These are phyloP conservation scores for Lepidium africanum DNA, from an alignment of 345 rosid genomes.

Conservation along the genomic window DNA sequence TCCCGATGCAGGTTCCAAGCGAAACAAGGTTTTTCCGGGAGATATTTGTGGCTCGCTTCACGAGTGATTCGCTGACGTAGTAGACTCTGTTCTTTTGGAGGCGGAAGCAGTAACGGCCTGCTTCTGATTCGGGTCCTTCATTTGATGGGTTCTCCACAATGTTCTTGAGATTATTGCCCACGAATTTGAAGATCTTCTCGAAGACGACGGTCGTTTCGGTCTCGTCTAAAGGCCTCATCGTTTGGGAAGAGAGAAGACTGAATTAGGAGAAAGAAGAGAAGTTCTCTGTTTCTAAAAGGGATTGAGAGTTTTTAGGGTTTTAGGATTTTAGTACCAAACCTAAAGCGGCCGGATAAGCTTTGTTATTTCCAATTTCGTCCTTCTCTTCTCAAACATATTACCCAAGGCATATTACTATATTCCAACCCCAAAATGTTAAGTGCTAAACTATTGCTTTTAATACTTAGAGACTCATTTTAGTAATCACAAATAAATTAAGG, in stretches of 20 bases:
- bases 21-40: conserved; percentile 51
- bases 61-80: conserved; percentile 74
- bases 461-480: too few species aligned
- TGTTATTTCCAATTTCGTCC: not conserved
- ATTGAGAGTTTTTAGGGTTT: conserved; percentile 15
- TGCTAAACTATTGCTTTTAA: too few species aligned
- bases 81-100: conserved; percentile 75
- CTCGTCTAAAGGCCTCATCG: conserved; percentile 84
- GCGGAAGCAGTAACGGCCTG: conserved; percentile 87
- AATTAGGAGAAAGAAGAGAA: not conserved
- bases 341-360: conserved; percentile 8
- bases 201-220: conserved; percentile 76
- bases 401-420: not conserved
- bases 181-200: conserved; percentile 76
- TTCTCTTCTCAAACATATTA: not conserved
- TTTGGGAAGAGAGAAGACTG: not conserved
- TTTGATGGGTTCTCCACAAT: conserved; percentile 75
- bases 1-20: conserved; percentile 77
- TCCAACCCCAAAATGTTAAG: not conserved
- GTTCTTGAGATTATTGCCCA: conserved; percentile 87
- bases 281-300: conserved; percentile 2
- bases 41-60: conserved; percentile 79
- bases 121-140: conserved; percentile 68
- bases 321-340: conserved; percentile 8
- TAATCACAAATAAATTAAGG: too few species aligned